These are phyloP conservation scores for Lyophyllum semitale DNA, from an alignment of 768 basidiomycete species.

Conservation along the genomic window DNA sequence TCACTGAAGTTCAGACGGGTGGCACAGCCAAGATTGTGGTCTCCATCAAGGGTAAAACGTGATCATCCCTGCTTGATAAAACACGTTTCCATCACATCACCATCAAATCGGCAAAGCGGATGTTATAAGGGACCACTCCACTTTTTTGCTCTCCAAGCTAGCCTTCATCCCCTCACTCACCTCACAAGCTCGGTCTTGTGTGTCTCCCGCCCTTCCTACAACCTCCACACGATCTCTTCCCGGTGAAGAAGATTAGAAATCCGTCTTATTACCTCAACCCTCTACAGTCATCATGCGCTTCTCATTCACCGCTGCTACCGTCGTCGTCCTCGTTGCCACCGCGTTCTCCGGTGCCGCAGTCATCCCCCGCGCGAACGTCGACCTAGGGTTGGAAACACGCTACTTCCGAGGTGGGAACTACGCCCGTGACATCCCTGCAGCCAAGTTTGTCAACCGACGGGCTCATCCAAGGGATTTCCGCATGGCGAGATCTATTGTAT, in stretches of 20 bases:
- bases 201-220: conserved; percentile 15
- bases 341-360: conserved; percentile 28
- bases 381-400: conserved; percentile 20
- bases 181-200: conserved; percentile 38
- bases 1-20: no score
- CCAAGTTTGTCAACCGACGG: conserved; percentile 4
- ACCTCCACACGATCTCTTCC: conserved; percentile 23
- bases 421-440: conserved; percentile 15
- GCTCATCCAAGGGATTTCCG: conserved; percentile 19
- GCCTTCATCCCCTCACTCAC: conserved; percentile 30
- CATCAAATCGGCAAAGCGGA: conserved; percentile 10
- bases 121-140: conserved; percentile 3
- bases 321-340: conserved; percentile 23
- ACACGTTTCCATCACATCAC: conserved; percentile 10
- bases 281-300: conserved; percentile 28
- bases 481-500: conserved; percentile 8
- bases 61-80: conserved; percentile 14
- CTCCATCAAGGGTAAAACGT: neutral
- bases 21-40: neutral
- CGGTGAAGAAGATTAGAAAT: conserved; percentile 23
- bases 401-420: conserved; percentile 22
- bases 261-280: conserved; percentile 9
- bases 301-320: conserved; percentile 17
- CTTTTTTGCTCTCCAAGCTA: conserved; percentile 28
- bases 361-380: conserved; percentile 24